A percentile compares a stretch with the other conserved stretches of the same genome.
These are phyloP conservation scores for Pelargonium citronellum DNA, from an alignment of 441 rosid species.

Conservation along the genomic window DNA sequence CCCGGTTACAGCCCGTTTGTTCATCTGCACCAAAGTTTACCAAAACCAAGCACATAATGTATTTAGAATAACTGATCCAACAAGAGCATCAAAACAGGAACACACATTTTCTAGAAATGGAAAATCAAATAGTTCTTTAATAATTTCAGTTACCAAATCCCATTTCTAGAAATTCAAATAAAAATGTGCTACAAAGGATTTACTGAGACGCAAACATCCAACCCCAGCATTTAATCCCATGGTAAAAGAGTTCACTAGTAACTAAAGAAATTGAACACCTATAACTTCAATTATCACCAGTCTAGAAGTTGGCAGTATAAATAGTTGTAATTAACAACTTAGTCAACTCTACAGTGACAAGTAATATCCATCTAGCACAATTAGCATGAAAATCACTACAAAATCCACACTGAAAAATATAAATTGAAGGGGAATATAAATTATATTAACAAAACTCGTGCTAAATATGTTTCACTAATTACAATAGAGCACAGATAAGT, in stretches of 20 bases:
- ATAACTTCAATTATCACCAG: background rate
- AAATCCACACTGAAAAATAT: background rate
- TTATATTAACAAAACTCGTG: background rate
- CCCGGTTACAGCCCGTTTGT: constrained; percentile 66
- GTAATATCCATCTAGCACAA: background rate
- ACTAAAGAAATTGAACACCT: background rate
- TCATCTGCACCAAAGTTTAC: constrained; percentile 48
- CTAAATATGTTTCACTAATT: background rate
- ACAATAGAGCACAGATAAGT: background rate
- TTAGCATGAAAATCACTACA: background rate
- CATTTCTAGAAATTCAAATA: background rate
- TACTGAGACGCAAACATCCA: background rate
- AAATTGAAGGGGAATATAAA: background rate
- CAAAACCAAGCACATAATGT: constrained; percentile 14
- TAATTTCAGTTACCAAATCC: background rate
- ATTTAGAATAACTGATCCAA: constrained; percentile 6
- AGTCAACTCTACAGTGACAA: background rate
- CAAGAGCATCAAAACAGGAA: constrained; percentile 11
- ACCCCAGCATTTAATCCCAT: background rate
- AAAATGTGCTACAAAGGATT: background rate
- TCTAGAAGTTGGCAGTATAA: no score
- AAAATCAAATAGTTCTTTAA: background rate
- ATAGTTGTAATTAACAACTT: background rate
- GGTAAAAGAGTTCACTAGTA: background rate
- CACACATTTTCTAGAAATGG: background rate